phyloP scores from a whole-genome alignment of 345 rosid species.

The Eucalyptus marginata region DNA sequence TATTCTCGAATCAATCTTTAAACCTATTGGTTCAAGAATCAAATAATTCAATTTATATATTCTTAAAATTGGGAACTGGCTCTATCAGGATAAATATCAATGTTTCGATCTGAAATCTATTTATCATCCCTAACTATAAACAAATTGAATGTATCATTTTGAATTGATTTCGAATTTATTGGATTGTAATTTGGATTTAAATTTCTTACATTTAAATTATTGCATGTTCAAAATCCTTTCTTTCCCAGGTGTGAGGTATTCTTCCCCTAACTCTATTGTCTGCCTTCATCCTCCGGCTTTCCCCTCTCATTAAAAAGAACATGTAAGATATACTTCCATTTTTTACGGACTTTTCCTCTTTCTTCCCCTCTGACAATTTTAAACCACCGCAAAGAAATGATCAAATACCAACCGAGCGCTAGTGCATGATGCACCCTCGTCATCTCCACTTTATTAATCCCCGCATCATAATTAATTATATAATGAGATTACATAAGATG shows the following conservation, averaged over 20 bases:
- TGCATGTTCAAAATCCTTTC: neutral
- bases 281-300: neutral
- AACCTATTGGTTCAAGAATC: accelerated
- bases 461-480: neutral
- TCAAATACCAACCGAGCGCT: neutral
- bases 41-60: accelerated
- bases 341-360: neutral
- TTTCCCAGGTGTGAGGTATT: neutral
- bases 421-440: neutral
- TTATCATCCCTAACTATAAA: accelerated
- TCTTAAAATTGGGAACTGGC: neutral
- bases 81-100: accelerated
- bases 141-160: accelerated
- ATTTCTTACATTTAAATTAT: neutral
- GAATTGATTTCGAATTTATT: accelerated
- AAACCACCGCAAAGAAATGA: neutral
- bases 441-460: neutral
- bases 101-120: accelerated
- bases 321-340: neutral
- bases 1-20: accelerated
- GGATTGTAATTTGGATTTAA: neutral
- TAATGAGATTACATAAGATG: neutral
- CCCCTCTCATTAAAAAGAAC: accelerated
- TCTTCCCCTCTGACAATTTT: neutral
- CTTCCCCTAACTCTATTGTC: accelerated